These are phyloP conservation scores for Solanum peruvianum DNA, from an alignment of 257 asterid genomes.

Conservation along the genomic window DNA sequence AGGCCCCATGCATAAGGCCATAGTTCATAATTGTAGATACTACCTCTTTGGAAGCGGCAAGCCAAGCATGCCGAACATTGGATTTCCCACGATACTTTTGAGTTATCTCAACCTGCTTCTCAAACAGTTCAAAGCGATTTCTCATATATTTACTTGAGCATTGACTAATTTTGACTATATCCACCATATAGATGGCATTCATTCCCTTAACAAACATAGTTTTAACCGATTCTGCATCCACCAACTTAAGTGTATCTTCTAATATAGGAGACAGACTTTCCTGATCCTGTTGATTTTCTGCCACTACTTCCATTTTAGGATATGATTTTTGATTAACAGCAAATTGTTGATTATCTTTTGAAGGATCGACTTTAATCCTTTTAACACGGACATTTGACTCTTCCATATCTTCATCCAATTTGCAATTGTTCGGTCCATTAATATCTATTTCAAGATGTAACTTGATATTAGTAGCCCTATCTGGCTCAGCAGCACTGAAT, in stretches of 20 bases:
- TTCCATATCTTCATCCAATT: slow-evolving; percentile 45
- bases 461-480: slow-evolving; percentile 32
- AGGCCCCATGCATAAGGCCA: slow-evolving; percentile 47
- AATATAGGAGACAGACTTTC: slow-evolving; percentile 7
- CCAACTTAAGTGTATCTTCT: slow-evolving; percentile 6
- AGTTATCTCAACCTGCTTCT: slow-evolving; percentile 60
- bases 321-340: slow-evolving; percentile 17
- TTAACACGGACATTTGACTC: slow-evolving; percentile 46
- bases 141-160: slow-evolving; percentile 26
- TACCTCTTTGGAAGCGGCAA: slow-evolving; percentile 55
- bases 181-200: slow-evolving; percentile 13
- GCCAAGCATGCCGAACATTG: slow-evolving; percentile 78
- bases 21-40: slow-evolving; percentile 37
- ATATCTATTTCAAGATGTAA: slow-evolving; percentile 67
- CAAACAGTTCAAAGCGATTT: slow-evolving; percentile 56
- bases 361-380: slow-evolving; percentile 25
- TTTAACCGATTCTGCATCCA: slow-evolving; percentile 30
- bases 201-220: slow-evolving; percentile 41
- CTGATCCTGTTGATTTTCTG: slow-evolving; percentile 14
- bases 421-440: slow-evolving; percentile 33
- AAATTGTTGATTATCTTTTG: slow-evolving; percentile 16
- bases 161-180: slow-evolving; percentile 29
- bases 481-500: slow-evolving; percentile 11
- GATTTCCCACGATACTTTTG: slow-evolving; percentile 58
- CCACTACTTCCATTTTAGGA: slow-evolving; percentile 20